Evolutionary conservation across 1,139 yeast species (phyloP).

Genomic region (Meyerozyma smithsonii): DNA sequence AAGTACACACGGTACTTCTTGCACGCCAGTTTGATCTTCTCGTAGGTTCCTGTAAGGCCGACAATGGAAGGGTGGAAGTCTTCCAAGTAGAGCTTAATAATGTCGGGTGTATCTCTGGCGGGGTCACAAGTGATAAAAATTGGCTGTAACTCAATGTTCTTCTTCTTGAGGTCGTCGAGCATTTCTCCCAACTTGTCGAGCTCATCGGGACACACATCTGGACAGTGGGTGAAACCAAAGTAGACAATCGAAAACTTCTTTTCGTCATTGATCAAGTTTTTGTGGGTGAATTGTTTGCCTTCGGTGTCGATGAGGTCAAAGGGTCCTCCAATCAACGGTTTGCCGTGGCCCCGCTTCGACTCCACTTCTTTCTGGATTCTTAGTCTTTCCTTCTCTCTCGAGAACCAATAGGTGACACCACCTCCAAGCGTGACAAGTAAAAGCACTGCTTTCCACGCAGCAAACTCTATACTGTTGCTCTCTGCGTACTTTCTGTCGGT

Average conservation of each 20-base stretch:
- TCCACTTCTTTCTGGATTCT: slow-evolving; percentile 76
- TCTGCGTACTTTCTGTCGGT: slow-evolving; percentile 26
- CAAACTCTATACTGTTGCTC: slow-evolving; percentile 53
- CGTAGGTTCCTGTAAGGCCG: slow-evolving; percentile 90
- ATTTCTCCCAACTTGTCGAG: slow-evolving; percentile 84
- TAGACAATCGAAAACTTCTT: slow-evolving; percentile 71
- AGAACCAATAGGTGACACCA: slow-evolving; percentile 63
- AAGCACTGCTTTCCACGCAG: slow-evolving; percentile 84
- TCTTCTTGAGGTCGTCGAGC: slow-evolving; percentile 53
- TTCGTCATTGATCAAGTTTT: slow-evolving; percentile 58
- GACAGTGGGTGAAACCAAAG: slow-evolving; percentile 96
- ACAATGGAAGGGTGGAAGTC: slow-evolving; percentile 88
- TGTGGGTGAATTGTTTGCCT: slow-evolving; percentile 68
- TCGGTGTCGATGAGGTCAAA: slow-evolving; percentile 68
- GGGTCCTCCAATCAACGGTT: slow-evolving; percentile 90
- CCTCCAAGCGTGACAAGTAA: slow-evolving; percentile 66
- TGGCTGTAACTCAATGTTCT: slow-evolving; percentile 68
- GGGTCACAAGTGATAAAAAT: slow-evolving; percentile 96
- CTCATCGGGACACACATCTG: slow-evolving; percentile 98
- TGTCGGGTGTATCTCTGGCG: slow-evolving; percentile 84
- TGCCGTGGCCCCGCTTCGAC: slow-evolving; percentile 81
- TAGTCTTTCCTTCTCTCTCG: slow-evolving; percentile 67
- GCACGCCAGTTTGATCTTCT: slow-evolving; percentile 76
- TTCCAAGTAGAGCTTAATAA: slow-evolving; percentile 66
- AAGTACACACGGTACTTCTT: slow-evolving; percentile 89